These are phyloP conservation scores for Prunus davidiana DNA, from an alignment of 306 rosid species.

Conservation along the genomic window DNA sequence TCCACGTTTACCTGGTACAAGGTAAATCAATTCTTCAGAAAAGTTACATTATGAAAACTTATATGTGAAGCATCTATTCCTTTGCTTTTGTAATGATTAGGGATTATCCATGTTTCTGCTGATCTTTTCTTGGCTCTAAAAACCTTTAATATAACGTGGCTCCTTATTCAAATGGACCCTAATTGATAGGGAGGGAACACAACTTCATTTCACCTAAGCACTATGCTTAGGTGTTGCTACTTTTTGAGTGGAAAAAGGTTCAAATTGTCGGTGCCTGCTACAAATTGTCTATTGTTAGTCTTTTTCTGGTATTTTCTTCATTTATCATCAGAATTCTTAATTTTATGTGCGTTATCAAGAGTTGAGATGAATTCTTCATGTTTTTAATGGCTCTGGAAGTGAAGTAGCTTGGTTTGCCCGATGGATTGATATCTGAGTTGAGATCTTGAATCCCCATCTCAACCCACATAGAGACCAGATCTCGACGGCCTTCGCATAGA, in stretches of 20 bases:
- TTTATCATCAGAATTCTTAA: too few species aligned
- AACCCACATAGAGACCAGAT: neutral
- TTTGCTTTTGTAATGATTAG: neutral
- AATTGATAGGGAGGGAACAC: neutral
- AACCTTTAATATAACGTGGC: too few species aligned
- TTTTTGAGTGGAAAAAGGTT: neutral
- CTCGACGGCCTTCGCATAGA: neutral
- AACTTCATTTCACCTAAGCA: neutral
- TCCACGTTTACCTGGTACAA: slow-evolving; percentile 90
- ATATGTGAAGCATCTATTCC: neutral
- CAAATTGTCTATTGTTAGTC: neutral
- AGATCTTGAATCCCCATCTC: too few species aligned
- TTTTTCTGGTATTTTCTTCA: neutral
- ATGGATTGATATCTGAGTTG: too few species aligned
- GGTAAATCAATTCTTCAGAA: slow-evolving; percentile 43
- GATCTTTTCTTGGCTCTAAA: neutral
- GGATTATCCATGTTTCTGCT: neutral
- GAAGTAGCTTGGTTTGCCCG: too few species aligned
- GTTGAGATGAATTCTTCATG: too few species aligned
- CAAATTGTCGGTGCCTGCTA: neutral
- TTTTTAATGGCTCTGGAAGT: too few species aligned
- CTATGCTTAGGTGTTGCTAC: neutral
- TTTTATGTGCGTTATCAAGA: too few species aligned
- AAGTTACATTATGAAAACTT: slow-evolving; percentile 12
- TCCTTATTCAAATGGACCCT: neutral